phyloP scores from a whole-genome alignment of 768 basidiomycete genomes.

The Lactarius pseudohatsudake region DNA sequence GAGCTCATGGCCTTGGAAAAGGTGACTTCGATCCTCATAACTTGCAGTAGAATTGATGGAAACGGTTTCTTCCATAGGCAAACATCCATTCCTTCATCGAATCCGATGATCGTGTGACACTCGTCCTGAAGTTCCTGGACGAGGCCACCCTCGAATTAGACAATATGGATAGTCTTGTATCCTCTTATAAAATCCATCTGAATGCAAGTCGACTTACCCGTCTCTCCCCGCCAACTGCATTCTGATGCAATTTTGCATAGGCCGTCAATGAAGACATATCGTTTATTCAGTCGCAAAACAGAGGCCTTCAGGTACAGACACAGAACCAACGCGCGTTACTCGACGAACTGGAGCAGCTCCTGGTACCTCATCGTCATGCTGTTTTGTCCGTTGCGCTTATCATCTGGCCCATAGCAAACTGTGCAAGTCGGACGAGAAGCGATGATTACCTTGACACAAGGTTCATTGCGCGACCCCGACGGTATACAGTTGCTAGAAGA shows the following conservation, averaged over 20 bases:
- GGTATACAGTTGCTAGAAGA: slow-evolving; percentile 80
- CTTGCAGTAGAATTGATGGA: not conserved
- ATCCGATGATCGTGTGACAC: slow-evolving; percentile 84
- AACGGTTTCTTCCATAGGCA: slow-evolving; percentile 52
- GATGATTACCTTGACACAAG: slow-evolving; percentile 78
- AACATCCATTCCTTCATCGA: slow-evolving; percentile 98
- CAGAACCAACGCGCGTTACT: slow-evolving; percentile 90
- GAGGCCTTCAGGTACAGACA: slow-evolving; percentile 95
- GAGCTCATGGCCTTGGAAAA: slow-evolving; percentile 93
- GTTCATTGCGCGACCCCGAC: slow-evolving; percentile 76
- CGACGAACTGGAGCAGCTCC: slow-evolving; percentile 80
- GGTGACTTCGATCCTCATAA: slow-evolving; percentile 44
- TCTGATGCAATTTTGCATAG: slow-evolving; percentile 42
- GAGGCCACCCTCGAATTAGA: slow-evolving; percentile 88
- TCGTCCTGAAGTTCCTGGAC: slow-evolving; percentile 87
- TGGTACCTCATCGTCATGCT: slow-evolving; percentile 46
- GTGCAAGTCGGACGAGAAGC: slow-evolving; percentile 86
- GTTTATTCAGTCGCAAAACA: slow-evolving; percentile 94
- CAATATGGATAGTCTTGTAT: slow-evolving; percentile 83
- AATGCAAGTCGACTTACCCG: slow-evolving; percentile 57
- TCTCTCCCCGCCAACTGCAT: slow-evolving; percentile 2
- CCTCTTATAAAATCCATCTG: slow-evolving; percentile 94
- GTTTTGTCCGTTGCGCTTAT: not conserved
- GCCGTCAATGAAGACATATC: slow-evolving; percentile 93
- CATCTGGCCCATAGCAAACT: slow-evolving; percentile 62